Base-by-base conservation (phyloP, 1,139 yeast species). In the Lipomyces yarrowii region DNA sequence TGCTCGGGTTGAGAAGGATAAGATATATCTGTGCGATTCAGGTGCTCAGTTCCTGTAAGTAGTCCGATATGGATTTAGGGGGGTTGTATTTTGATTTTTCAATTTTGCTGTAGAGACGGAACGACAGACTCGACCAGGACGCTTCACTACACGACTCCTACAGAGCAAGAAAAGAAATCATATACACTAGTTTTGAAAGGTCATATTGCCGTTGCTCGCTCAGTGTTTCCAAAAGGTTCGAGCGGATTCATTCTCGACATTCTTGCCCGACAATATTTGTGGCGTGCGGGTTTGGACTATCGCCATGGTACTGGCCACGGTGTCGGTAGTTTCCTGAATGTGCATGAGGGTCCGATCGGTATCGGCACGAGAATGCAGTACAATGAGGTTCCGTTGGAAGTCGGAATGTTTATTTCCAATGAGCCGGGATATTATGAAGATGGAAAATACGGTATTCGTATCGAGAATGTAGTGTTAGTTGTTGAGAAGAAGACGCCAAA, bases 271-370 rank as follows among this genome's bases (percentile, higher is more conserved):
- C 98, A 93, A 78, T 85, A 77, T 75, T 81, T 96, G 73, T 94
- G 99, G 99, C 79, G 83, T 53, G 78, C 86, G 62, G 98, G 98
- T 1, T 82, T 94, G 64, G 98, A 96, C 78, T 96, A 94, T 78
- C 87, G 89, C 64, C 99, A 96, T 77, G 98, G 99, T 37, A 96
- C 99, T 0, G 96, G 98, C 1, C 99, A 96, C 77, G 99, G 99
- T n/a, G 87, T 96, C 62, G 99, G 98, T 3, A 83, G 96, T 0
- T 94, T 82, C 75, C 84, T 96, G 71, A 94, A 94, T 75, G 99
- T 94, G 55, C 99, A 96, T 76, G 98, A 96, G 76, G 97, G 97
- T 3, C 99, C 99, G 15, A 87, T 93, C 67, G 97, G 98, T 10
- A 89, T 94, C 73, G 96, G 97, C 1, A 83, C 90, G 71, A 79